Evolutionary conservation across 2,329 filamentous ascomycete species (phyloP).

Genomic region (Fusarium foetens): DNA sequence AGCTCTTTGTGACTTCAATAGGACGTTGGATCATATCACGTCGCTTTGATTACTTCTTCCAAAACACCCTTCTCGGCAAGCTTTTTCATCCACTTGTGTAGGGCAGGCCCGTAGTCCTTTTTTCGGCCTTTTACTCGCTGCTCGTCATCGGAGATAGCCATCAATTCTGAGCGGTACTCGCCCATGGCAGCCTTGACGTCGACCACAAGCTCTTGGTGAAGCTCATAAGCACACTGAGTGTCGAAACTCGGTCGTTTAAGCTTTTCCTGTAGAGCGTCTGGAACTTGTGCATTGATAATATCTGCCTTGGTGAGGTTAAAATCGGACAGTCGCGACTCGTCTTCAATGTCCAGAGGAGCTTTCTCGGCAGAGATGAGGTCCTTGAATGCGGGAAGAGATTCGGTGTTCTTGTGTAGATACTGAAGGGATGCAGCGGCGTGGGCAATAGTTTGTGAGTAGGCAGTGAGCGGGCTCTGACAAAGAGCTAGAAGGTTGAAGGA

Average conservation of each 20-base stretch:
- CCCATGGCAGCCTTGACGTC: constrained; percentile 56
- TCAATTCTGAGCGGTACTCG: constrained; percentile 61
- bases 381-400: constrained; percentile 31
- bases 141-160: constrained; percentile 58
- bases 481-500: constrained; percentile 84
- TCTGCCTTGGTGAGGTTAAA: constrained; percentile 45
- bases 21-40: constrained; percentile 8
- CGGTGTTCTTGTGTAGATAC: constrained; percentile 50
- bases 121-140: constrained; percentile 64
- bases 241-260: constrained; percentile 19
- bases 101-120: constrained; percentile 75
- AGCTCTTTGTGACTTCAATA: background rate
- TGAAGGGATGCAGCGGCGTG: constrained; percentile 54
- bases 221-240: constrained; percentile 45
- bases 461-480: constrained; percentile 70
- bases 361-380: constrained; percentile 38
- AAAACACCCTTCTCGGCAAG: constrained; percentile 75
- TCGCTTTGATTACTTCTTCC: constrained; percentile 51
- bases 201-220: constrained; percentile 53
- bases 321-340: constrained; percentile 43
- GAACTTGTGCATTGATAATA: constrained; percentile 38
- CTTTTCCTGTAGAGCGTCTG: constrained; percentile 22
- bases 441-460: constrained; percentile 60
- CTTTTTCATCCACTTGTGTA: constrained; percentile 75
- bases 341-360: constrained; percentile 36